Evolutionary conservation across 1,284 basidiomycete species (phyloP).

Genomic region (Chalciporus sp.): DNA sequence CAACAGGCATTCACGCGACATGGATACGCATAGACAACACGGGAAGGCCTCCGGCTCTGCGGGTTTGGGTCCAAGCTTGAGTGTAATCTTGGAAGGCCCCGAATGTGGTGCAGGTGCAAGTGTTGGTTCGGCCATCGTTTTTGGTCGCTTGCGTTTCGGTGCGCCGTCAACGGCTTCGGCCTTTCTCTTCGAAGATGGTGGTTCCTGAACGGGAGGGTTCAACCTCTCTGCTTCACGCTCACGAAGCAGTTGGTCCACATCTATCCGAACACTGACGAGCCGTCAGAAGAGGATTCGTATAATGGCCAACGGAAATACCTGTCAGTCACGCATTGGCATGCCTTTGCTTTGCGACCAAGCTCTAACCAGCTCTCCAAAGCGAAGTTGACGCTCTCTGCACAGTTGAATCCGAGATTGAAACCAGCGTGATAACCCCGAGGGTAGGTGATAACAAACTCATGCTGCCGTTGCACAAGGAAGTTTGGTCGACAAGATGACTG

Average conservation of each 20-base stretch:
- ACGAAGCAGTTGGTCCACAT: slow-evolving; percentile 81
- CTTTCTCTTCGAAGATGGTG: slow-evolving; percentile 42
- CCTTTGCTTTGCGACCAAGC: slow-evolving; percentile 80
- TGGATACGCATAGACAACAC: slow-evolving; percentile 82
- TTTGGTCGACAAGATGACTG: slow-evolving; percentile 86
- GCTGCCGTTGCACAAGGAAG: slow-evolving; percentile 84
- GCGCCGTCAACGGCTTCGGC: slow-evolving; percentile 25
- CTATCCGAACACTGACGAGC: slow-evolving; percentile 79
- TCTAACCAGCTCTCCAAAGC: slow-evolving; percentile 96
- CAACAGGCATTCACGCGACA: slow-evolving; percentile 57
- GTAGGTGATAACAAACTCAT: slow-evolving; percentile 96
- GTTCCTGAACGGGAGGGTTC: slow-evolving; percentile 21
- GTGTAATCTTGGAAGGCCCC: slow-evolving; percentile 42
- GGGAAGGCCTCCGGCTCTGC: slow-evolving; percentile 61
- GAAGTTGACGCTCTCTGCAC: slow-evolving; percentile 98
- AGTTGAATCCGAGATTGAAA: slow-evolving; percentile 97
- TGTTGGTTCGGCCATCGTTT: slow-evolving; percentile 8
- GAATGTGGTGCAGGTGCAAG: slow-evolving; percentile 6
- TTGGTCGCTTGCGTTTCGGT: slow-evolving; percentile 40
- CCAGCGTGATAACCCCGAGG: slow-evolving; percentile 95
- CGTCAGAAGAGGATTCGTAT: slow-evolving; percentile 3
- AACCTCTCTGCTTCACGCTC: slow-evolving; percentile 55
- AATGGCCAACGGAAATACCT: slow-evolving; percentile 51
- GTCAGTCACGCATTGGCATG: slow-evolving; percentile 81
- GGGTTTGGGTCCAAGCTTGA: slow-evolving; percentile 65